Evolutionary conservation across 306 rosid species (phyloP).

Genomic region (Prosopis cineraria): DNA sequence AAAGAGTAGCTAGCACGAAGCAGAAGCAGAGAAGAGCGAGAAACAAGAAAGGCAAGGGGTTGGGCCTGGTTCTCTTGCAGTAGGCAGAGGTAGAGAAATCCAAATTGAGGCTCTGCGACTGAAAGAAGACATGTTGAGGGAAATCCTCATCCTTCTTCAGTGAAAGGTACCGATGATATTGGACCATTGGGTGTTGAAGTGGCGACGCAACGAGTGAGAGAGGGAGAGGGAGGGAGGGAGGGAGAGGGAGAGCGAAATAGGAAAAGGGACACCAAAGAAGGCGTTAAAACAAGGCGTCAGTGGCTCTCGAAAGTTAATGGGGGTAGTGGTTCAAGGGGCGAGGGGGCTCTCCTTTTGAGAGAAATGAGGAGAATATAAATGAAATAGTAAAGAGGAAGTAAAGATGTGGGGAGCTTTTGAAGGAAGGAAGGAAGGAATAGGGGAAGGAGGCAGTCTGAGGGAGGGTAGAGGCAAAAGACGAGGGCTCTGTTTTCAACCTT

Average conservation of each 20-base stretch:
- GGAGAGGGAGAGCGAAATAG: background rate
- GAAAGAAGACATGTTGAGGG: constrained; percentile 44
- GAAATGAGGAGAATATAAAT: background rate
- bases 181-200: constrained; percentile 55
- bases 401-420: background rate
- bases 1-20: constrained; percentile 56
- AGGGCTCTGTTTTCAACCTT: background rate
- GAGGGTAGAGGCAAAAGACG: background rate
- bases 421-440: background rate
- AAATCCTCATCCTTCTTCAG: constrained; percentile 42
- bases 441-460: background rate
- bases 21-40: constrained; percentile 55
- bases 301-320: background rate
- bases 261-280: background rate
- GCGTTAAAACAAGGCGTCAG: background rate
- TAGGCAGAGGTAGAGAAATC: constrained; percentile 45
- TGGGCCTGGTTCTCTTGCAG: constrained; percentile 63
- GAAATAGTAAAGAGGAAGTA: background rate
- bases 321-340: background rate
- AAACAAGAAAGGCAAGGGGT: constrained; percentile 51
- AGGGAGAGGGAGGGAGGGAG: background rate
- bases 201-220: background rate
- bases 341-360: background rate
- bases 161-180: constrained; percentile 51
- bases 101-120: constrained; percentile 49